phyloP scores from a whole-genome alignment of 78 protist genomes.

The Cavenderia fasciculata region DNA sequence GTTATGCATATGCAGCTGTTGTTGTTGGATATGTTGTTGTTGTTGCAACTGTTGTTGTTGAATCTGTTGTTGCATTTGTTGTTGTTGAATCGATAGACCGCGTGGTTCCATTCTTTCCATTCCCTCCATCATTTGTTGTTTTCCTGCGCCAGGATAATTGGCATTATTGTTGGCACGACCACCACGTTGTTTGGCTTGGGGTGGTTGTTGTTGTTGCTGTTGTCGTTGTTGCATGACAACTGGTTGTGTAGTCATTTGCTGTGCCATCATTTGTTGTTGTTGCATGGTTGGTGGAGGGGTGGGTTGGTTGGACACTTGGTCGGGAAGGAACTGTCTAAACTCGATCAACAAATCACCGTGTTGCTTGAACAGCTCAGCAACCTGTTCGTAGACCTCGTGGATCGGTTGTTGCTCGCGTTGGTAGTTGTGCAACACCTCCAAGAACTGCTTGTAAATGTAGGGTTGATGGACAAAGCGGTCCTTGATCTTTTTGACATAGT shows the following conservation, averaged over 20 bases:
- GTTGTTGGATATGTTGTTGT: slow-evolving; percentile 24
- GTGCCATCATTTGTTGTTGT: not conserved
- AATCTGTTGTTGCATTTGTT: not conserved
- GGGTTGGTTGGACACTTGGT: slow-evolving; percentile 7
- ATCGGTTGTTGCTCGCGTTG: slow-evolving; percentile 88
- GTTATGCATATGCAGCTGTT: not conserved
- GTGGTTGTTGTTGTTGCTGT: slow-evolving; percentile 8
- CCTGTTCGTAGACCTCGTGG: slow-evolving; percentile 89
- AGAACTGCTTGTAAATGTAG: slow-evolving; percentile 90
- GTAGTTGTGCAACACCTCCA: slow-evolving; percentile 94
- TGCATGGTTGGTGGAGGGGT: not conserved
- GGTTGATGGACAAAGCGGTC: slow-evolving; percentile 90
- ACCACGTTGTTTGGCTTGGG: not conserved
- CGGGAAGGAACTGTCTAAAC: slow-evolving; percentile 96
- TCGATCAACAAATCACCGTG: slow-evolving; percentile 95
- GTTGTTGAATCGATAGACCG: slow-evolving; percentile 5
- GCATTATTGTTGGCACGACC: not conserved
- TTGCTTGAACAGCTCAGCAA: slow-evolving; percentile 82
- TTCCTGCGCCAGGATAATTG: not conserved
- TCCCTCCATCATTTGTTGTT: too few species aligned
- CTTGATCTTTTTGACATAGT: slow-evolving; percentile 90
- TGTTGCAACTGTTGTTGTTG: not conserved
- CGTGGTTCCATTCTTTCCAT: too few species aligned
- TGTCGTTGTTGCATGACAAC: not conserved
- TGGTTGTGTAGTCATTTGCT: not conserved